Evolutionary conservation across 768 basidiomycete species (phyloP).

Genomic region (Dioszegia aurantiaca): DNA sequence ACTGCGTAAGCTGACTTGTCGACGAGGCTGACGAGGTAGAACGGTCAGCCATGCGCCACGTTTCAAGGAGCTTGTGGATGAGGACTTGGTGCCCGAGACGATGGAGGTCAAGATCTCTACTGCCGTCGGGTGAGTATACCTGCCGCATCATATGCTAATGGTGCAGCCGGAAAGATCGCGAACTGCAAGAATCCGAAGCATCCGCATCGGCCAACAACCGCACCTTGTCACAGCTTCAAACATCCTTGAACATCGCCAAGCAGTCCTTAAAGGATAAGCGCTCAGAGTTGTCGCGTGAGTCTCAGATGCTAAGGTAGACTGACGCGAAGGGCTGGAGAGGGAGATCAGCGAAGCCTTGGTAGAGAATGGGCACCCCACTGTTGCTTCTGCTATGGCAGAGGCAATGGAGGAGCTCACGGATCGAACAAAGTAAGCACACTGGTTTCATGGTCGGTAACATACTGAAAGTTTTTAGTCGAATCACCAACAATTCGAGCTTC

Average conservation of each 20-base stretch:
- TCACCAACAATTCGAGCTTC: background rate
- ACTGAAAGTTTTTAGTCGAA: background rate
- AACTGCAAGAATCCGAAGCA: constrained; percentile 57
- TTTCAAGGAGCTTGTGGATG: constrained; percentile 66
- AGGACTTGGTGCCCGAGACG: constrained; percentile 60
- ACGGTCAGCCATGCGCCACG: constrained; percentile 63
- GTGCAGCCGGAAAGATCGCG: constrained; percentile 66
- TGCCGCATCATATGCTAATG: background rate
- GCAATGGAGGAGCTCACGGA: constrained; percentile 43
- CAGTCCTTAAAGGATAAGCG: constrained; percentile 63
- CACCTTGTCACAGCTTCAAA: constrained; percentile 64
- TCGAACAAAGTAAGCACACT: constrained; percentile 36
- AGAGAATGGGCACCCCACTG: constrained; percentile 29
- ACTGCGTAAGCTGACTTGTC: constrained; percentile 59
- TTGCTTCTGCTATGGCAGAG: constrained; percentile 49
- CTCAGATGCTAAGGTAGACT: background rate
- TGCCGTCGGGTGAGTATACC: constrained; percentile 59
- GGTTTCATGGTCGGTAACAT: too few relatives aligned
- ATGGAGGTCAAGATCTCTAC: constrained; percentile 74
- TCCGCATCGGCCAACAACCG: constrained; percentile 58
- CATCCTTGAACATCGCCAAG: constrained; percentile 62
- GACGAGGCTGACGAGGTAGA: constrained; percentile 54
- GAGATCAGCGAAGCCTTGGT: constrained; percentile 54
- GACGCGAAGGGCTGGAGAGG: constrained; percentile 58
- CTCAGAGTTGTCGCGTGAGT: constrained; percentile 64